A percentile compares a stretch with the other conserved stretches of the same genome.
Evolutionary conservation across 768 basidiomycete genomes (phyloP).

Genomic region (Tricholoma saponaceum): DNA sequence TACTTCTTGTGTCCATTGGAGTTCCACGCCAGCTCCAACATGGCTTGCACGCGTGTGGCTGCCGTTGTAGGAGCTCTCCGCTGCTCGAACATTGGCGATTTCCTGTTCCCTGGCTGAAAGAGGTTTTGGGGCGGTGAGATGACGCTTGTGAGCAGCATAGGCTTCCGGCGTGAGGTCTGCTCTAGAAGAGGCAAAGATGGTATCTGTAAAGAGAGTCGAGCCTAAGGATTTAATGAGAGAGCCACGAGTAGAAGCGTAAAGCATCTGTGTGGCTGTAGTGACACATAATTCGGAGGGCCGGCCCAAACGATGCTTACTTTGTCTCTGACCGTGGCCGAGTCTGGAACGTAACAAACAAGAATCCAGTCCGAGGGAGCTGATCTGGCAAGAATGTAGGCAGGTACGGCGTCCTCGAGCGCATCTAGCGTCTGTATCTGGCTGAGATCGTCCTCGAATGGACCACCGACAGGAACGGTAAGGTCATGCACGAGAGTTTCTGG

Average conservation of each 20-base stretch:
- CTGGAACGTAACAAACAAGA: constrained; percentile 77
- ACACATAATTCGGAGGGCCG: neutral
- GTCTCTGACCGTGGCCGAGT: constrained; percentile 72
- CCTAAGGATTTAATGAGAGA: constrained; percentile 72
- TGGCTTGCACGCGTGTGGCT: constrained; percentile 53
- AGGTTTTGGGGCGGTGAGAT: constrained; percentile 74
- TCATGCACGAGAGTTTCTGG: constrained; percentile 70
- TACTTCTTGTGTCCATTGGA: constrained; percentile 65
- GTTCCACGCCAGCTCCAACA: constrained; percentile 55
- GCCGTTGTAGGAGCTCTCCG: constrained; percentile 66
- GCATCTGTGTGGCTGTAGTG: constrained; percentile 52
- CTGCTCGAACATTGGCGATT: constrained; percentile 69
- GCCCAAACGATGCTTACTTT: constrained; percentile 47
- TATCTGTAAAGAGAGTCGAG: constrained; percentile 65
- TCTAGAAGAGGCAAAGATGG: constrained; percentile 76
- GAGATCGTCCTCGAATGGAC: constrained; percentile 62
- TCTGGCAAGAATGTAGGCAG: constrained; percentile 75
- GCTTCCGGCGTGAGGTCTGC: constrained; percentile 61
- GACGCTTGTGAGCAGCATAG: constrained; percentile 69
- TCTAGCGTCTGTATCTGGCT: constrained; percentile 42
- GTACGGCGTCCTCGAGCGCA: constrained; percentile 53
- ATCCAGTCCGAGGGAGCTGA: constrained; percentile 68
- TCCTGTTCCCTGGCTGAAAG: constrained; percentile 81
- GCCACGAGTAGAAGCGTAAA: constrained; percentile 78
- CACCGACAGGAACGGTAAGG: constrained; percentile 40